Evolutionary conservation across 208 protist genomes (phyloP).

Genomic region (Perkinsela sp.): DNA sequence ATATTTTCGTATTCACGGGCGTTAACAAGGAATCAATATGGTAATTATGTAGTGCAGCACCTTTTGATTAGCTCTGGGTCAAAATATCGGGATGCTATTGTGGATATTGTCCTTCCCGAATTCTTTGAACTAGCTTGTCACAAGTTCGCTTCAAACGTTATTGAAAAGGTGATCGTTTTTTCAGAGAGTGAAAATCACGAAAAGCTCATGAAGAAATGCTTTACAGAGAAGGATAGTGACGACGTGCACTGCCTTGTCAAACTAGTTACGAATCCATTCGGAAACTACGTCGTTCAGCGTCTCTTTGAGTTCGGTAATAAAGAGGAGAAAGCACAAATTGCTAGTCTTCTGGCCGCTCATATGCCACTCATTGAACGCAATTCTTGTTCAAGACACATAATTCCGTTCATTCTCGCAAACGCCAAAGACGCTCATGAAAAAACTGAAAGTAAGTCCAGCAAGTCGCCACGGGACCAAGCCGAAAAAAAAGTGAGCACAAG

Average conservation of each 20-base stretch:
- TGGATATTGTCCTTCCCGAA: slow-evolving; percentile 26
- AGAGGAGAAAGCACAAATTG: not conserved
- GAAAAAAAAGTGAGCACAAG: not conserved
- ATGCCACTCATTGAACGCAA: not conserved
- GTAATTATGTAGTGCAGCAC: slow-evolving; percentile 97
- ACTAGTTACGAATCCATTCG: slow-evolving; percentile 85
- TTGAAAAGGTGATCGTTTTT: slow-evolving; percentile 81
- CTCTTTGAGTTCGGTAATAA: slow-evolving; percentile 47
- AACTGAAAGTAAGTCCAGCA: not conserved
- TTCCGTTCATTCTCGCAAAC: not conserved
- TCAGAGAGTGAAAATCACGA: slow-evolving; percentile 28
- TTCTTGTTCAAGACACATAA: not conserved
- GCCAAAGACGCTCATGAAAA: not conserved
- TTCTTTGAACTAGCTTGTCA: slow-evolving; percentile 67
- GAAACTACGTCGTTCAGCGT: slow-evolving; percentile 90
- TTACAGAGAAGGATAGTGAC: slow-evolving; percentile 23
- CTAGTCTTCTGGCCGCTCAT: not conserved
- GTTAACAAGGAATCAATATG: slow-evolving; percentile 84
- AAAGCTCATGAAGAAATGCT: slow-evolving; percentile 31
- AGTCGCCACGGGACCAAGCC: not conserved
- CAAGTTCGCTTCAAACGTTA: slow-evolving; percentile 94
- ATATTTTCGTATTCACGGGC: slow-evolving; percentile 45
- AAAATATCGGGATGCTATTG: slow-evolving; percentile 24
- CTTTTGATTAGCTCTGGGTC: slow-evolving; percentile 70
- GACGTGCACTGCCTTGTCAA: slow-evolving; percentile 31